Conservation (phyloP, 2,329 filamentous ascomycete species). For the Aspergillus caelatus region DNA sequence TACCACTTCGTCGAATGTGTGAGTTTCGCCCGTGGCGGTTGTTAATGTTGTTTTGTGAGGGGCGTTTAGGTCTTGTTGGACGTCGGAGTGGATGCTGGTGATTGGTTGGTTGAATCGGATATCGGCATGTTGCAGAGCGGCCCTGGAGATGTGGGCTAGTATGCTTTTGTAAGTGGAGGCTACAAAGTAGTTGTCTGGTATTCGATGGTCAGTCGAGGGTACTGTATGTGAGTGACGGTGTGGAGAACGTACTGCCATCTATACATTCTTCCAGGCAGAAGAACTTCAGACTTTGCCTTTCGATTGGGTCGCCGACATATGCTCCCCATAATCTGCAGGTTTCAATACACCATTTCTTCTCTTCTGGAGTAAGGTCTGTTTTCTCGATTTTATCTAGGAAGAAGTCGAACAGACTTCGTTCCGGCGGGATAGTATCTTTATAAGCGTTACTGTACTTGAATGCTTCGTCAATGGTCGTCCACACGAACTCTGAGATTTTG, state of each 20-base stretch:
- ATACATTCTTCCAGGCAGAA: slow-evolving; percentile 69
- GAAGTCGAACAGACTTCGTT: slow-evolving; percentile 60
- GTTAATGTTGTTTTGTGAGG: slow-evolving; percentile 50
- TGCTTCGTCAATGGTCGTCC: slow-evolving; percentile 61
- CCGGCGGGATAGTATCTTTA: slow-evolving; percentile 52
- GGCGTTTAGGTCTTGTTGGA: slow-evolving; percentile 18
- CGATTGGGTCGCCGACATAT: slow-evolving; percentile 63
- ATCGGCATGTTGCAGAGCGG: slow-evolving; percentile 51
- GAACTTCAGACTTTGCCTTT: slow-evolving; percentile 64
- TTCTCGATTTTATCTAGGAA: slow-evolving; percentile 54
- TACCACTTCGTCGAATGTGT: slow-evolving; percentile 55
- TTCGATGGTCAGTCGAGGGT: not conserved
- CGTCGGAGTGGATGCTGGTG: slow-evolving; percentile 38
- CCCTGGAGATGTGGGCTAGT: slow-evolving; percentile 54
- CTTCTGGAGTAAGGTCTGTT: slow-evolving; percentile 40
- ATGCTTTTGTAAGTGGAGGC: slow-evolving; percentile 63
- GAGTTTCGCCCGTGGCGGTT: slow-evolving; percentile 37
- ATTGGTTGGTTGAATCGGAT: slow-evolving; percentile 53
- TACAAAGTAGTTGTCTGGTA: slow-evolving; percentile 62
- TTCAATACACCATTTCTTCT: slow-evolving; percentile 54
- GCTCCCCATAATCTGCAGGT: slow-evolving; percentile 65
- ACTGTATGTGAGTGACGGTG: not conserved
- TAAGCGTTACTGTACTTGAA: slow-evolving; percentile 62
- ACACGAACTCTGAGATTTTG: slow-evolving; percentile 51
- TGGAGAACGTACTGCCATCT: slow-evolving; percentile 55